Conservation (phyloP, 23 red algal species). For the Gracilaria vermiculophylla region DNA sequence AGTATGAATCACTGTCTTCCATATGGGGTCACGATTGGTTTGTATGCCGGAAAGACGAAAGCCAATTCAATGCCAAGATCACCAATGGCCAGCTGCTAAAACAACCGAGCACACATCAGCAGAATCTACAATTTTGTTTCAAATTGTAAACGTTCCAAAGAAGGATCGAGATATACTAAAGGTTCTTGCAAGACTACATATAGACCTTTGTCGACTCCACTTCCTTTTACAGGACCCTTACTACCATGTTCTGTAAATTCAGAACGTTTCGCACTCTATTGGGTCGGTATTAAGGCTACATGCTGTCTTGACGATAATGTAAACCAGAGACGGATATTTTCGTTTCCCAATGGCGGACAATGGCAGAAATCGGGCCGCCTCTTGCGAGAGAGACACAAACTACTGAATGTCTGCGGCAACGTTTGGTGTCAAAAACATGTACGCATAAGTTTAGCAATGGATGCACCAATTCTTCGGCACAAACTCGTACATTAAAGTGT, state of each 20-base stretch:
- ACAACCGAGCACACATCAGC: background rate
- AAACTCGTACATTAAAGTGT: background rate
- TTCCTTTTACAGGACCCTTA: background rate
- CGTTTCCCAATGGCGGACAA: background rate
- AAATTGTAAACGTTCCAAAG: background rate
- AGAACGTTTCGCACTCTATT: background rate
- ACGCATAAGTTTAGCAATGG: background rate
- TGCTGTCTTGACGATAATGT: background rate
- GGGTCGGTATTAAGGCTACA: background rate
- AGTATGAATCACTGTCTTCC: background rate
- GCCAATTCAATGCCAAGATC: background rate
- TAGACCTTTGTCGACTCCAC: background rate
- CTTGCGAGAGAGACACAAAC: background rate
- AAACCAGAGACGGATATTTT: conserved; percentile 5
- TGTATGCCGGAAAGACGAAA: background rate
- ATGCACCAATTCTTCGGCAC: background rate
- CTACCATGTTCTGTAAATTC: background rate
- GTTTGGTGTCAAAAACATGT: background rate
- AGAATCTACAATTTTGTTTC: background rate
- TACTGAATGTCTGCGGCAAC: background rate
- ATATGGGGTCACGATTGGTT: background rate
- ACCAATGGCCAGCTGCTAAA: background rate
- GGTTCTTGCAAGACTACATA: background rate
- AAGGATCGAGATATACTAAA: background rate
- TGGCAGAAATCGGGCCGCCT: background rate